These are phyloP conservation scores for Colletotrichum eleusines DNA, from an alignment of 2,329 filamentous ascomycete genomes.

Conservation along the genomic window DNA sequence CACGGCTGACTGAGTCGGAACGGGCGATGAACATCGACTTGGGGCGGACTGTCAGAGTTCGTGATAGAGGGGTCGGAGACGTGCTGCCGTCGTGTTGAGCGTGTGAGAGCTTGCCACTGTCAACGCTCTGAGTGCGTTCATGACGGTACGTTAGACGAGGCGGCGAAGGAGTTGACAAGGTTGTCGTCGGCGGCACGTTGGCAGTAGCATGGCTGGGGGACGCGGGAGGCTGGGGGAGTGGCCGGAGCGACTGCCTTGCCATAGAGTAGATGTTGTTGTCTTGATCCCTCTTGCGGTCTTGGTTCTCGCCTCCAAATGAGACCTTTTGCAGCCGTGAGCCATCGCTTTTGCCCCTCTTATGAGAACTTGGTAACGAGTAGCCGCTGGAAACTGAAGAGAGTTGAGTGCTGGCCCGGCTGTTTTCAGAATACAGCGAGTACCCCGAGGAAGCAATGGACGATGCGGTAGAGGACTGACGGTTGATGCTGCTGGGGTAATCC, in stretches of 20 bases:
- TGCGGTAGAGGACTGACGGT: slow-evolving; percentile 76
- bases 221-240: slow-evolving; percentile 75
- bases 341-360: slow-evolving; percentile 84
- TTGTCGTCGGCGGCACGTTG: slow-evolving; percentile 46
- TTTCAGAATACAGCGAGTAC: slow-evolving; percentile 71
- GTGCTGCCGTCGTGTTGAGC: slow-evolving; percentile 57
- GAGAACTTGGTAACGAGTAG: slow-evolving; percentile 62
- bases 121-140: slow-evolving; percentile 74
- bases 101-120: slow-evolving; percentile 68
- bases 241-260: slow-evolving; percentile 81
- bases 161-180: slow-evolving; percentile 46
- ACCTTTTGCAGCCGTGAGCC: slow-evolving; percentile 62
- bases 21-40: slow-evolving; percentile 72
- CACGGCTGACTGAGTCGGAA: slow-evolving; percentile 63
- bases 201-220: slow-evolving; percentile 50
- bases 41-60: slow-evolving; percentile 61
- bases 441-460: slow-evolving; percentile 79
- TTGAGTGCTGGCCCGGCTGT: slow-evolving; percentile 75
- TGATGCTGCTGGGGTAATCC: slow-evolving; percentile 60
- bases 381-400: slow-evolving; percentile 79
- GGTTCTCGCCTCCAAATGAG: slow-evolving; percentile 49
- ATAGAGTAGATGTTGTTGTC: slow-evolving; percentile 75
- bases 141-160: slow-evolving; percentile 57
- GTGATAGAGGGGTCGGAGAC: slow-evolving; percentile 58
- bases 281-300: slow-evolving; percentile 56